phyloP scores from a whole-genome alignment of 192 early-diverging fungal species.

The Neocallimastix lanati region DNA sequence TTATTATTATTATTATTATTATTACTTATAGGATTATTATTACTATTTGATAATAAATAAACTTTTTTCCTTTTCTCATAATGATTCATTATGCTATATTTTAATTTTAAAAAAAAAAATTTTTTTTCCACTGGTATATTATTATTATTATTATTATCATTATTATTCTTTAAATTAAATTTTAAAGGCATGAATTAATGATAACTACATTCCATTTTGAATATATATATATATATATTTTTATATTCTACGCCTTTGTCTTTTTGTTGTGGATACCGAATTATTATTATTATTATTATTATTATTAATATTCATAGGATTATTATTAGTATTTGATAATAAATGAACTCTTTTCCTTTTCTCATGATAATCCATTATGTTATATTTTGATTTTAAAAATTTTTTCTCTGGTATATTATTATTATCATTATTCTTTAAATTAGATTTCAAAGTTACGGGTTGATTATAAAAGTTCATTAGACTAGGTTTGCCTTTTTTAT shows the following conservation, averaged over 20 bases:
- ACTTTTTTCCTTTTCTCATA: not conserved
- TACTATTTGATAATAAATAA: not conserved
- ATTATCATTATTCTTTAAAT: not conserved
- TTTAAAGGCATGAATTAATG: no score
- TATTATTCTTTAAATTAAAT: no score
- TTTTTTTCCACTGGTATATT: not conserved
- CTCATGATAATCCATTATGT: not conserved
- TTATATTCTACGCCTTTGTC: not conserved
- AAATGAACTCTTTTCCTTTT: not conserved
- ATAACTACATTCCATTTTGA: no score
- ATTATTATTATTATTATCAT: no score
- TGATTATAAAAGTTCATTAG: not conserved
- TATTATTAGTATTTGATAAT: not conserved
- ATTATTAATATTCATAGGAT: no score
- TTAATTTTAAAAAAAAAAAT: not conserved
- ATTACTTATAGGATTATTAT: not conserved
- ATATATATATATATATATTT: no score
- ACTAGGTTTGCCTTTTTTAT: not conserved
- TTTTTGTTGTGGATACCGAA: not conserved
- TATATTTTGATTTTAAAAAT: not conserved
- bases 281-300: not conserved
- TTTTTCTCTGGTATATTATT: not conserved
- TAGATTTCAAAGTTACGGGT: not conserved
- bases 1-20: not conserved
- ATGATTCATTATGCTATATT: no score